phyloP scores from a whole-genome alignment of 805 yeast genomes.

The Kuraishia molischiana region DNA sequence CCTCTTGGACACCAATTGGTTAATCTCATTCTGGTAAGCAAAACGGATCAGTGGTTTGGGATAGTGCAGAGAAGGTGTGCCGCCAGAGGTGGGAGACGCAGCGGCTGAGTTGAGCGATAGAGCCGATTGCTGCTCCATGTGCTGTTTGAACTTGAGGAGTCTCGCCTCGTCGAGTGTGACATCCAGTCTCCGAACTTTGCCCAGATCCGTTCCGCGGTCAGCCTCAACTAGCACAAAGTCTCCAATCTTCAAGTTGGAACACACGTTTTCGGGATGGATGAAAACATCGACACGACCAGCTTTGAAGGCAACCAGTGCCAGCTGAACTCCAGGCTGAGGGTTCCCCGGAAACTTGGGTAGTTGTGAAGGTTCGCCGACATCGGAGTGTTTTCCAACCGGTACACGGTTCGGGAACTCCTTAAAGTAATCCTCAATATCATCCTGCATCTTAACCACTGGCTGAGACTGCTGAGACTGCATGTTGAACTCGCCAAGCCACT shows the following conservation, averaged over 20 bases:
- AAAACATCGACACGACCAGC: slow-evolving; percentile 75
- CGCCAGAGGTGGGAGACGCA: slow-evolving; percentile 4
- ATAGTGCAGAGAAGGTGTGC: slow-evolving; percentile 40
- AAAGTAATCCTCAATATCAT: too few relatives aligned
- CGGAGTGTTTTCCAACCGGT: too few relatives aligned
- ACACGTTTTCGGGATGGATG: slow-evolving; percentile 34
- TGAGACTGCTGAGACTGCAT: too few relatives aligned
- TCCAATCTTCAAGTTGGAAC: slow-evolving; percentile 32
- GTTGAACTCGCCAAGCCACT: slow-evolving; percentile 5
- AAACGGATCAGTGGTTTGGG: slow-evolving; percentile 60
- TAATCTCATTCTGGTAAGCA: slow-evolving; percentile 54
- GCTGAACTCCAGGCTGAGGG: slow-evolving; percentile 22
- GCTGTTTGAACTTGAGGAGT: slow-evolving; percentile 52
- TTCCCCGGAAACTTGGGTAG: slow-evolving; percentile 23
- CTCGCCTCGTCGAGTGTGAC: slow-evolving; percentile 61
- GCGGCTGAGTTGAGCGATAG: slow-evolving; percentile 15
- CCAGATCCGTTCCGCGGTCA: slow-evolving; percentile 72
- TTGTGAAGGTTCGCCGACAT: too few relatives aligned
- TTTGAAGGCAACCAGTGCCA: slow-evolving; percentile 67
- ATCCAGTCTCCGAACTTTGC: slow-evolving; percentile 49
- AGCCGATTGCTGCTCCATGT: slow-evolving; percentile 64
- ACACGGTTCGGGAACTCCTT: too few relatives aligned
- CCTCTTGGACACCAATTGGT: slow-evolving; percentile 45
- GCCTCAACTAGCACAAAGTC: slow-evolving; percentile 80
- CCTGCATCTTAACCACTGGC: too few relatives aligned